Evolutionary conservation across 176 grass and related monocot species (phyloP).

Genomic region (Aegilops tauschii): DNA sequence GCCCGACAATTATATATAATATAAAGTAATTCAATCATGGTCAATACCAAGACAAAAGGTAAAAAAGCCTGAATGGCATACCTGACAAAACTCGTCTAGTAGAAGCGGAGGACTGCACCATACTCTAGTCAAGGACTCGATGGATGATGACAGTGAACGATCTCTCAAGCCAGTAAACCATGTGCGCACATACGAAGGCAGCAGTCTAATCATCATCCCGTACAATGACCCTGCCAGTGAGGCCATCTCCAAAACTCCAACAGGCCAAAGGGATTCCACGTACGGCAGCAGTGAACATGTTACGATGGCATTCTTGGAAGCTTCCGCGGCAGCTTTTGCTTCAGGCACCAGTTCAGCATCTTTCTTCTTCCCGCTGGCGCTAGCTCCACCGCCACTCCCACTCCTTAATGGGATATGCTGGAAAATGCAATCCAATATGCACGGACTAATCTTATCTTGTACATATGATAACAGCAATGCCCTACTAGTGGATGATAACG

Average conservation of each 20-base stretch:
- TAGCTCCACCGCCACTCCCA: neutral
- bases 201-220: constrained; percentile 85
- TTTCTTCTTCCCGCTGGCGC: constrained; percentile 60
- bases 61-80: constrained; percentile 11
- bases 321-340: constrained; percentile 70
- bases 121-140: constrained; percentile 80
- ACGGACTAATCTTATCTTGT: constrained; percentile 70
- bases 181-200: constrained; percentile 82
- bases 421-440: constrained; percentile 84
- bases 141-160: constrained; percentile 46
- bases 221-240: constrained; percentile 82
- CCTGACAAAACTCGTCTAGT: constrained; percentile 85
- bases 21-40: neutral
- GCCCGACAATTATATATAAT: neutral
- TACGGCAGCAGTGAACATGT: constrained; percentile 62
- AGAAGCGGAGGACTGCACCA: constrained; percentile 95
- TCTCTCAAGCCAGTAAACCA: constrained; percentile 88
- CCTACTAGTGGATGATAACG: constrained; percentile 51
- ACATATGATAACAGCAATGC: constrained; percentile 65
- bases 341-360: constrained; percentile 67
- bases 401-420: constrained; percentile 83
- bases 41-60: neutral
- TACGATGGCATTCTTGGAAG: constrained; percentile 60
- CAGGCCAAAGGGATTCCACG: constrained; percentile 74
- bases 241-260: constrained; percentile 61